Percentiles rank a stretch among this genome's conserved stretches.
phyloP scores from a whole-genome alignment of 176 grass and related monocot species.

The Typha latifolia region DNA sequence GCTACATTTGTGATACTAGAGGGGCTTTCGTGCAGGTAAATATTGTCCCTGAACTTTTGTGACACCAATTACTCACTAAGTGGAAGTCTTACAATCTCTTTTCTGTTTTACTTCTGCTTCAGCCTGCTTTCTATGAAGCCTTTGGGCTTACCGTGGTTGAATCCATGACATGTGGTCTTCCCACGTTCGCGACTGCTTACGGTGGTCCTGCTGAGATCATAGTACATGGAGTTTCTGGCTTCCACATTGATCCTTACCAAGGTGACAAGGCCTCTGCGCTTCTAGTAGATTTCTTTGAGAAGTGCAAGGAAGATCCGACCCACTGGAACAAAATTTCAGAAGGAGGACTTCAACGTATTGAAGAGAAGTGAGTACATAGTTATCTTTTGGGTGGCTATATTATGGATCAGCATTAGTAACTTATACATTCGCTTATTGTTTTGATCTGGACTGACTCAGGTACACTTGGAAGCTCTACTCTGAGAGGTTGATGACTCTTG shows the following conservation, averaged over 20 bases:
- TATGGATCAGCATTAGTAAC: not conserved
- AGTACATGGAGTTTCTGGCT: constrained; percentile 79
- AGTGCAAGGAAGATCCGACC: constrained; percentile 47
- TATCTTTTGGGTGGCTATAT: not conserved
- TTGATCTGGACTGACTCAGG: constrained; percentile 23
- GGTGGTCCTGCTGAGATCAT: constrained; percentile 96
- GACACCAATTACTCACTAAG: not conserved
- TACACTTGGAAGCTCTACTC: constrained; percentile 99
- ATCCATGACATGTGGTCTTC: constrained; percentile 86
- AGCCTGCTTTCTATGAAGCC: constrained; percentile 97
- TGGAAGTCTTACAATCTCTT: not conserved
- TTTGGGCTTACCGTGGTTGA: constrained; percentile 97
- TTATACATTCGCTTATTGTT: not conserved
- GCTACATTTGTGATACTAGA: constrained; percentile 82
- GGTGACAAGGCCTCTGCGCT: constrained; percentile 75
- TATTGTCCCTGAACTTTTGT: not conserved
- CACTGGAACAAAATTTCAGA: constrained; percentile 75
- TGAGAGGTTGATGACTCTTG: constrained; percentile 95
- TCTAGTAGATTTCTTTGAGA: constrained; percentile 88
- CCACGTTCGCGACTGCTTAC: constrained; percentile 82
- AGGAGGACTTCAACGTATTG: constrained; percentile 75
- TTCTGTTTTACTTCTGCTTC: not conserved
- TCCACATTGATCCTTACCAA: constrained; percentile 98
- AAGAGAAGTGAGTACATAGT: constrained; percentile 71
- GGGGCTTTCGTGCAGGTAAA: constrained; percentile 91